Base-by-base conservation (phyloP, 2,329 filamentous ascomycete species). In the Plenodomus biglobosus region DNA sequence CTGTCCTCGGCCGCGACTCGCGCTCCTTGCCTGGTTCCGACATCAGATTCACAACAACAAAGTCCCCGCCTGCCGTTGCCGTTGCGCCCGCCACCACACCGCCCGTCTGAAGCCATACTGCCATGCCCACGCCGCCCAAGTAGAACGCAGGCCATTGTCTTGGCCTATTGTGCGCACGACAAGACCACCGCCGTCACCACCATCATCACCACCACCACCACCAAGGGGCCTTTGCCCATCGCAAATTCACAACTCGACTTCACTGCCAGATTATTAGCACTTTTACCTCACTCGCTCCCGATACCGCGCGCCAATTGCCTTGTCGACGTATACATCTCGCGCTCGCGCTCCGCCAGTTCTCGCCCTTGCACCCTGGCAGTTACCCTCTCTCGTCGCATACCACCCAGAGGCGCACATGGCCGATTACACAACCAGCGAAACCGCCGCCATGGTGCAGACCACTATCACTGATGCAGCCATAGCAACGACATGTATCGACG, bases 181-280 rank as follows among this genome's bases (percentile, higher is more conserved):
- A 48, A 51, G 11, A 6, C 22, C n/a, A n/a, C n/a, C n/a, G n/a
- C n/a, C n/a, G n/a, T n/a, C 27, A 32, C 7, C 15, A 32, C 27
- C 27, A 48, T 48, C 44, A 35, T 53, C 40, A 46, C n/a, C 27
- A 32, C 7, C 15, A 32, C 27, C 27, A 48, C 50, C 44, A 35
- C 54, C 40, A 46, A 50, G 52, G 48, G 49, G 53, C 30, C 36
- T 11, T 45, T 38, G 19, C 41, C 42, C 42, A 38, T 36, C 35
- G 48, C 58, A 58, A 49, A 46, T 49, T 49, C 30, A 40, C 48
- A 44, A 48, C 42, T 56, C 53, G 42, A 46, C 44, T 46, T 58
- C 58, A 58, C 56, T 52, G 48, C 48, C 47, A 44, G 50, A 40
- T 48, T 46, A 42, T 54, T 52, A 44, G 43, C 51, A 34, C 40